These are phyloP conservation scores for Symmetrospora coprosmae DNA, from an alignment of 768 basidiomycete species.

Conservation along the genomic window DNA sequence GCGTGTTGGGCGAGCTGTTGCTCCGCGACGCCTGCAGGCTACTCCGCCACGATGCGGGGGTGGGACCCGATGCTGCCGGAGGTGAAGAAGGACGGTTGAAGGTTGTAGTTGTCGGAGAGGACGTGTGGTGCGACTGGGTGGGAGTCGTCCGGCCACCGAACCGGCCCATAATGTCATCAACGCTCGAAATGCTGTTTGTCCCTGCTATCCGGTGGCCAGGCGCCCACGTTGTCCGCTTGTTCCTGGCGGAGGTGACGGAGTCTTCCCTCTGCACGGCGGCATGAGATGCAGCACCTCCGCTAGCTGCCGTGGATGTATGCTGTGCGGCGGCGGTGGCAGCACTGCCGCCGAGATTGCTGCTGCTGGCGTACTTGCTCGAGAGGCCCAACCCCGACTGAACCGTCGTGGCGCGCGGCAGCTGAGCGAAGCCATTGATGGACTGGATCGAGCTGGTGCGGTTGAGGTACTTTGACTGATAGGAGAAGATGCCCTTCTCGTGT, in stretches of 20 bases:
- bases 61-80: neutral
- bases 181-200: conserved; percentile 2
- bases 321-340: too few relatives aligned
- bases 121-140: neutral
- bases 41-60: neutral
- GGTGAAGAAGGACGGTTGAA: neutral
- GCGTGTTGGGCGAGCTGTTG: neutral
- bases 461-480: conserved; percentile 7
- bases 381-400: too few relatives aligned
- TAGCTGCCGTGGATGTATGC: too few relatives aligned
- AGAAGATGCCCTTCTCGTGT: conserved; percentile 16
- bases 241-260: too few relatives aligned
- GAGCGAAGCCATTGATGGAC: too few relatives aligned
- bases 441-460: conserved; percentile 8
- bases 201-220: neutral
- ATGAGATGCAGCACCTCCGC: too few relatives aligned
- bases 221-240: conserved; percentile 18
- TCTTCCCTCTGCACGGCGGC: too few relatives aligned
- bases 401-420: too few relatives aligned
- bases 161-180: conserved; percentile 15
- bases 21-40: too few relatives aligned
- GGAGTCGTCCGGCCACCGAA: neutral
- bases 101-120: neutral
- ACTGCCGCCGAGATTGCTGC: too few relatives aligned
- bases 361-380: too few relatives aligned